Conservation (phyloP, 2,329 filamentous ascomycete genomes). For the Dothideomycetes sp. region DNA sequence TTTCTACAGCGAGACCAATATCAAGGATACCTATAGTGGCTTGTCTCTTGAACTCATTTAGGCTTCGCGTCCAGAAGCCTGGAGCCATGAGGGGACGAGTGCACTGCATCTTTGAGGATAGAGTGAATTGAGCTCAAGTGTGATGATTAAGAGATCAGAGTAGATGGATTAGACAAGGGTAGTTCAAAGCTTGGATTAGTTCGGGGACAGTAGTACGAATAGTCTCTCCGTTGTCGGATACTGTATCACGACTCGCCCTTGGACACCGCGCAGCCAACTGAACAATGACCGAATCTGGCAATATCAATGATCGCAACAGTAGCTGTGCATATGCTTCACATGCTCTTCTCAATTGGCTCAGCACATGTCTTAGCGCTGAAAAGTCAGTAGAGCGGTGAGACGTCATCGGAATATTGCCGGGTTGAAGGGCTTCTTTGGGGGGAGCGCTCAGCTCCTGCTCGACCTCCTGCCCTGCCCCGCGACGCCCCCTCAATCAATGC, state of each 20-base stretch:
- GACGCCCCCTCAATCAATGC: background rate
- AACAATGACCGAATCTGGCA: too few relatives aligned
- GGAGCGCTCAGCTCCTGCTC: background rate
- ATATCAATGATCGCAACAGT: too few relatives aligned
- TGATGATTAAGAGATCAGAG: too few relatives aligned
- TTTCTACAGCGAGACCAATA: constrained; percentile 12
- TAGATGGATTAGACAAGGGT: too few relatives aligned
- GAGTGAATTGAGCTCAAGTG: background rate
- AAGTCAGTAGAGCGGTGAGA: background rate
- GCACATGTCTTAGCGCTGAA: background rate
- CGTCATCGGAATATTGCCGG: background rate
- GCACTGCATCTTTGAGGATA: constrained; percentile 21
- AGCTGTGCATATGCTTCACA: too few relatives aligned
- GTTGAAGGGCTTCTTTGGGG: background rate
- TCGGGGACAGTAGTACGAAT: too few relatives aligned
- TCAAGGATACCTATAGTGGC: constrained; percentile 39
- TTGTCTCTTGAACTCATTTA: constrained; percentile 48
- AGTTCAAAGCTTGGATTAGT: too few relatives aligned
- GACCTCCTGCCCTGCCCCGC: background rate
- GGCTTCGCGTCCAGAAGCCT: constrained; percentile 47
- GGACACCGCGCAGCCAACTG: too few relatives aligned
- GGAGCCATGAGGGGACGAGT: constrained; percentile 24
- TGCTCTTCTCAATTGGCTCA: too few relatives aligned
- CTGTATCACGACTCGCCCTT: too few relatives aligned
- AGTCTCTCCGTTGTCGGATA: too few relatives aligned